phyloP scores from a whole-genome alignment of 352 stramenopile species.

The Aphanomyces stellatus region DNA sequence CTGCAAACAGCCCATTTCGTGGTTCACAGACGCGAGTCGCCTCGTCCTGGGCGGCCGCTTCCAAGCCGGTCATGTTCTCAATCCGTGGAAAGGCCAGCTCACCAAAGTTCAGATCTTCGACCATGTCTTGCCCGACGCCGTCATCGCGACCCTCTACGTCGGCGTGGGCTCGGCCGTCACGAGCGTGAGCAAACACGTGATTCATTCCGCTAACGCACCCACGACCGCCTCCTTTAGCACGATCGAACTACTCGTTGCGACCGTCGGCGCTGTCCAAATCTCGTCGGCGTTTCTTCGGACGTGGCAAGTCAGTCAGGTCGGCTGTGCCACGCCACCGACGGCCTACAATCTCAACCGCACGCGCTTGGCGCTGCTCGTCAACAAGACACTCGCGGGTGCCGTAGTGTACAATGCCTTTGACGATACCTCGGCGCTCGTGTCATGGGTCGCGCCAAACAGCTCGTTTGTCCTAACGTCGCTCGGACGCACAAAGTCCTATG shows the following conservation, averaged over 20 bases:
- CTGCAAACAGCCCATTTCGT: not conserved
- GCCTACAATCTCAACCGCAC: not conserved
- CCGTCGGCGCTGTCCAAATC: not conserved
- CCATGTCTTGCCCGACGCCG: not conserved
- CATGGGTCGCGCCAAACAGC: not conserved
- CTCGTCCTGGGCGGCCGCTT: not conserved
- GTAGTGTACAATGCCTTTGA: conserved; percentile 9
- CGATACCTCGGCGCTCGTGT: not conserved
- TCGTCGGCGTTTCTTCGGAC: not conserved
- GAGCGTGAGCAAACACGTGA: not conserved
- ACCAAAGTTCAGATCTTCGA: not conserved
- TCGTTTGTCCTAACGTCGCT: not conserved
- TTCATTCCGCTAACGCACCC: not conserved
- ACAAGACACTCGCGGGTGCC: not conserved
- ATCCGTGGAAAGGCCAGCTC: not conserved
- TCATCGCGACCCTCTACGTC: not conserved
- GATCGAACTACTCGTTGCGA: not conserved
- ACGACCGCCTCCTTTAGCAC: not conserved
- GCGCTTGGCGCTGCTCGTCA: not conserved
- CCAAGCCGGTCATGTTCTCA: not conserved
- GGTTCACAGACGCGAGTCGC: not conserved
- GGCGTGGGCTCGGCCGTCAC: not conserved
- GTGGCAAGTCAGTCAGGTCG: not conserved
- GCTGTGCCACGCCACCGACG: not conserved
- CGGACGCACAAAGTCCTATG: not conserved